Evolutionary conservation across 495 filamentous ascomycete species (phyloP).

Genomic region (Aspergillus ostianus): DNA sequence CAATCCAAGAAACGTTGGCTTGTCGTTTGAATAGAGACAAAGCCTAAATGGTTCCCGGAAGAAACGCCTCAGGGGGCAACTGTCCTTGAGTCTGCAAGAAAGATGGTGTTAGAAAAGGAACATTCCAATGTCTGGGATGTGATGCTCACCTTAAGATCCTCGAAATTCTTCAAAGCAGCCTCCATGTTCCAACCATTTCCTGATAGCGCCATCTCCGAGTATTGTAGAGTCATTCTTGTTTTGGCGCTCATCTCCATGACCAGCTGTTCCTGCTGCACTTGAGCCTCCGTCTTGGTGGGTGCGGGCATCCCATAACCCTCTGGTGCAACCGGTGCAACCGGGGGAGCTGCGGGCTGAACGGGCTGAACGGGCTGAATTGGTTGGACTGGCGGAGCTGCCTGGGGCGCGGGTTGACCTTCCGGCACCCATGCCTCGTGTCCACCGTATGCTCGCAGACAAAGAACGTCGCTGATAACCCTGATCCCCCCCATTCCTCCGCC

Average conservation of each 20-base stretch:
- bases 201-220: slow-evolving; percentile 67
- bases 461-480: slow-evolving; percentile 77
- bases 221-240: slow-evolving; percentile 71
- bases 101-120: slow-evolving; percentile 15
- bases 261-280: slow-evolving; percentile 59
- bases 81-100: slow-evolving; percentile 35
- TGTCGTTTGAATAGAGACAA: slow-evolving; percentile 1
- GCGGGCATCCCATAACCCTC: slow-evolving; percentile 42
- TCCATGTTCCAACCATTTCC: slow-evolving; percentile 73
- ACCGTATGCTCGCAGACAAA: slow-evolving; percentile 66
- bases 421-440: slow-evolving; percentile 59
- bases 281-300: slow-evolving; percentile 39
- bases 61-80: slow-evolving; percentile 40
- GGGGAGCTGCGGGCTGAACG: slow-evolving; percentile 12
- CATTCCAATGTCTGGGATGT: not conserved
- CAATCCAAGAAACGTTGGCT: not conserved
- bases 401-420: slow-evolving; percentile 30
- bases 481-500: slow-evolving; percentile 61
- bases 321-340: slow-evolving; percentile 33
- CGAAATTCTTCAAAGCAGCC: slow-evolving; percentile 64
- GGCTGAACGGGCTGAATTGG: slow-evolving; percentile 15
- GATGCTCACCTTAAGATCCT: slow-evolving; percentile 48
- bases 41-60: slow-evolving; percentile 24
- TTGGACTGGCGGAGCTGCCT: slow-evolving; percentile 13
- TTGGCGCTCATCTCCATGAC: slow-evolving; percentile 62